These are phyloP conservation scores for Rhizophlyctis rosea DNA, from an alignment of 192 early-diverging fungal species.

Conservation along the genomic window DNA sequence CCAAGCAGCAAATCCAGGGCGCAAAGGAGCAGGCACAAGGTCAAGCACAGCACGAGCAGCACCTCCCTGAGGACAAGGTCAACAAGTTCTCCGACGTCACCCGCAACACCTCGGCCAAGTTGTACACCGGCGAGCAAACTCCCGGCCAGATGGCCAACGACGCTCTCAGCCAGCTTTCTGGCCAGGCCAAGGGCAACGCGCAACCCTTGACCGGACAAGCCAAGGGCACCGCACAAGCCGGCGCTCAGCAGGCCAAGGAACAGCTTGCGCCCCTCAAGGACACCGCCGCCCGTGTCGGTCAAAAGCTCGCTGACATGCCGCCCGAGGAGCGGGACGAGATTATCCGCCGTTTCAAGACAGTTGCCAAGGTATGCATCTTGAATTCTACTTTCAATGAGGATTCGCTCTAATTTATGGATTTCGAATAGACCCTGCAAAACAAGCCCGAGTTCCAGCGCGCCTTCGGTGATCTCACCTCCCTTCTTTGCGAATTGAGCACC, in stretches of 20 bases:
- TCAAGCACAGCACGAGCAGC: conserved; percentile 15
- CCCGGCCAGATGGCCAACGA: background rate
- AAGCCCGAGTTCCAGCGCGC: conserved; percentile 43
- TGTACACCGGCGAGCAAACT: conserved; percentile 23
- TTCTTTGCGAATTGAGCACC: conserved; percentile 26
- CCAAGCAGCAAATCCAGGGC: background rate
- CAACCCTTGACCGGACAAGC: conserved; percentile 13
- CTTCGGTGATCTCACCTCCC: conserved; percentile 33
- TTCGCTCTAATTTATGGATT: background rate
- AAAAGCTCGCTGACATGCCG: conserved; percentile 21
- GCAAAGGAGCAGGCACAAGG: conserved; percentile 15
- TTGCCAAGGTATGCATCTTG: conserved; percentile 18
- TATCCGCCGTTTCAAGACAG: conserved; percentile 32
- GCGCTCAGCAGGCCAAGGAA: conserved; percentile 16
- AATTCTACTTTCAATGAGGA: conserved; percentile 3
- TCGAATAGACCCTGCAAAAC: conserved; percentile 15
- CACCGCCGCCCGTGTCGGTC: conserved; percentile 19
- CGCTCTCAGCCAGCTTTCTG: background rate
- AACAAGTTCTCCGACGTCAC: conserved; percentile 25
- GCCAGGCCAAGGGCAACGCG: conserved; percentile 4
- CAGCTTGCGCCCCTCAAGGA: conserved; percentile 26
- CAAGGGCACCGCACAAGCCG: conserved; percentile 5
- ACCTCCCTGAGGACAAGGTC: conserved; percentile 23
- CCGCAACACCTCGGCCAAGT: conserved; percentile 19
- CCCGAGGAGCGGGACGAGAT: conserved; percentile 33